phyloP scores from a whole-genome alignment of 2,329 filamentous ascomycete genomes.

The Aspergillus sp. region DNA sequence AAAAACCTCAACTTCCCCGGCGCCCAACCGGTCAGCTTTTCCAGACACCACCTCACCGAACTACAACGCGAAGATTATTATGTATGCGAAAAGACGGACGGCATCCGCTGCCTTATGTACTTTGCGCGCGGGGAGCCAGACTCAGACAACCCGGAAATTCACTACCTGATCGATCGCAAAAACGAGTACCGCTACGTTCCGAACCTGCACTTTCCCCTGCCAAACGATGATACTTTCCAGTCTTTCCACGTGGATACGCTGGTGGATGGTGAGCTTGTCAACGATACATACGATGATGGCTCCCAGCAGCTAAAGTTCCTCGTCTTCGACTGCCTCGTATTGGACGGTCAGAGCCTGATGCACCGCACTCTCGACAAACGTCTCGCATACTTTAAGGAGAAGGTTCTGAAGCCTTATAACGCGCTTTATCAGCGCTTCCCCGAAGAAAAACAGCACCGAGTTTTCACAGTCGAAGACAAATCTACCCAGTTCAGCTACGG shows the following conservation, averaged over 20 bases:
- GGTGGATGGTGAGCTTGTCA: slow-evolving; percentile 89
- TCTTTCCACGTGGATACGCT: slow-evolving; percentile 78
- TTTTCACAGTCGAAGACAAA: slow-evolving; percentile 85
- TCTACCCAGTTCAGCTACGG: slow-evolving; percentile 86
- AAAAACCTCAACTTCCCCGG: slow-evolving; percentile 72
- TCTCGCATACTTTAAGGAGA: slow-evolving; percentile 78
- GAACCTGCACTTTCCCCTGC: slow-evolving; percentile 77
- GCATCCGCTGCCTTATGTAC: slow-evolving; percentile 93
- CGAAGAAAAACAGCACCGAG: slow-evolving; percentile 66
- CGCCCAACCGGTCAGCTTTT: slow-evolving; percentile 93
- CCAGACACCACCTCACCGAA: slow-evolving; percentile 77
- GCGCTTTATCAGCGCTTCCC: slow-evolving; percentile 71
- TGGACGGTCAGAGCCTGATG: slow-evolving; percentile 75
- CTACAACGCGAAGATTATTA: slow-evolving; percentile 86
- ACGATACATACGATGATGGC: slow-evolving; percentile 72
- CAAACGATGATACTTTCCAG: slow-evolving; percentile 57
- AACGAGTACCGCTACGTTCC: slow-evolving; percentile 93
- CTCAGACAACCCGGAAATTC: slow-evolving; percentile 66
- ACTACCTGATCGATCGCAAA: slow-evolving; percentile 95
- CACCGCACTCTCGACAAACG: slow-evolving; percentile 82
- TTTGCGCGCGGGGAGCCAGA: slow-evolving; percentile 58
- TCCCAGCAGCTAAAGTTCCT: slow-evolving; percentile 74
- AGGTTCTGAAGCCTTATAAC: slow-evolving; percentile 77
- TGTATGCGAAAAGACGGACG: slow-evolving; percentile 97
- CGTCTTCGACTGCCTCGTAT: slow-evolving; percentile 87